Percentiles rank a stretch among this genome's conserved stretches.
phyloP scores from a whole-genome alignment of 768 basidiomycete genomes.

The Tephrocybe sp. region DNA sequence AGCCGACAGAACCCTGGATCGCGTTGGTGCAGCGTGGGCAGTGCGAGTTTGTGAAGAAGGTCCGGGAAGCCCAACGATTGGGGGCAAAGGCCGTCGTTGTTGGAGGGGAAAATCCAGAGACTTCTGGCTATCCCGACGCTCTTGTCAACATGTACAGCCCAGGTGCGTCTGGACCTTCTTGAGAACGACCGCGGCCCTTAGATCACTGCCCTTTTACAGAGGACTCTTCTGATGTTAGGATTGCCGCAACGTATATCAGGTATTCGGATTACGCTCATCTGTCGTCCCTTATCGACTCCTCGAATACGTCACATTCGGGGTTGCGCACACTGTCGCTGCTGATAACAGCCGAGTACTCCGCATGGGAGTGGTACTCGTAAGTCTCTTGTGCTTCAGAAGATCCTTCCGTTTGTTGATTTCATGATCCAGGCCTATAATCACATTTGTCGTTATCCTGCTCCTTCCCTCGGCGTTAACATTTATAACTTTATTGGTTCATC shows the following conservation, averaged over 20 bases:
- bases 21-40: slow-evolving; percentile 87
- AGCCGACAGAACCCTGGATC: slow-evolving; percentile 81
- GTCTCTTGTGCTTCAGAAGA: slow-evolving; percentile 25
- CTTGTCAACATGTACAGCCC: slow-evolving; percentile 93
- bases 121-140: slow-evolving; percentile 67
- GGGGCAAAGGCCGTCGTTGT: slow-evolving; percentile 92
- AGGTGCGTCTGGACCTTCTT: slow-evolving; percentile 45
- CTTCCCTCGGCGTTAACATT: slow-evolving; percentile 90
- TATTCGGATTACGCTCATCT: slow-evolving; percentile 78
- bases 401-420: slow-evolving; percentile 7
- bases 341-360: slow-evolving; percentile 76
- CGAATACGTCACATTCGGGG: slow-evolving; percentile 80
- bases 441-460: slow-evolving; percentile 84
- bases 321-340: slow-evolving; percentile 72
- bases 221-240: slow-evolving; percentile 82
- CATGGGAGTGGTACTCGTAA: slow-evolving; percentile 94
- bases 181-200: background rate
- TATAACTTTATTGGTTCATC: slow-evolving; percentile 85
- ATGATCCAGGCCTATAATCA: slow-evolving; percentile 69
- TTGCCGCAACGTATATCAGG: slow-evolving; percentile 87
- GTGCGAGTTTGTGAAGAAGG: slow-evolving; percentile 92
- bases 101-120: slow-evolving; percentile 73
- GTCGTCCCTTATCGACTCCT: slow-evolving; percentile 63
- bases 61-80: slow-evolving; percentile 64
- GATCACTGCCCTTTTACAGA: slow-evolving; percentile 38